These are phyloP conservation scores for Leccinum rimulosum DNA, from an alignment of 768 basidiomycete genomes.

Conservation along the genomic window DNA sequence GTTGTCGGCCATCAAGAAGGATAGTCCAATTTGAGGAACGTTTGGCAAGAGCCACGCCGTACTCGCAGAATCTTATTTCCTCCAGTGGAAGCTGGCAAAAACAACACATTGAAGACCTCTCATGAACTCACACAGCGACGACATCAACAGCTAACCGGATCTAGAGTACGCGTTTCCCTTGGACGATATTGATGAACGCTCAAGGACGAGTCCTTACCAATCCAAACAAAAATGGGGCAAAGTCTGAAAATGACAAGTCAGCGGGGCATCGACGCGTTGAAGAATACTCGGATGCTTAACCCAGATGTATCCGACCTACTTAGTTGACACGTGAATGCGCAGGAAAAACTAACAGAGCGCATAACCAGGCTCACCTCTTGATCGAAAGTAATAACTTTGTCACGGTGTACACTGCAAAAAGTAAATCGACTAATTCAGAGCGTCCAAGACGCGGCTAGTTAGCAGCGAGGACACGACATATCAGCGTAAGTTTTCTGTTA, in stretches of 20 bases:
- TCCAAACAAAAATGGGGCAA: neutral
- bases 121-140: slow-evolving; percentile 12
- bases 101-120: neutral
- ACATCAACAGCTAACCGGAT: slow-evolving; percentile 19
- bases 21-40: neutral
- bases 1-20: neutral
- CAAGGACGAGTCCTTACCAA: slow-evolving; percentile 7
- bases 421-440: too few species aligned
- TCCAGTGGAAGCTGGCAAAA: slow-evolving; percentile 11
- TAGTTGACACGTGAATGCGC: neutral
- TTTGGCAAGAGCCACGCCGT: neutral
- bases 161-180: neutral
- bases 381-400: slow-evolving; percentile 9
- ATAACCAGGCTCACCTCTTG: slow-evolving; percentile 12
- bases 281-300: neutral
- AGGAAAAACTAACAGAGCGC: neutral
- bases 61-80: slow-evolving; percentile 5
- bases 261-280: neutral
- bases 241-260: neutral
- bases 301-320: slow-evolving; percentile 21
- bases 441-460: too few species aligned
- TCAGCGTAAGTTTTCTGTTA: too few species aligned
- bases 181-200: neutral
- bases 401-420: too few species aligned
- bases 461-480: too few species aligned